A percentile compares a stretch with the other conserved stretches of the same genome.
phyloP scores from a whole-genome alignment of 306 rosid genomes.

The Cercis canadensis region DNA sequence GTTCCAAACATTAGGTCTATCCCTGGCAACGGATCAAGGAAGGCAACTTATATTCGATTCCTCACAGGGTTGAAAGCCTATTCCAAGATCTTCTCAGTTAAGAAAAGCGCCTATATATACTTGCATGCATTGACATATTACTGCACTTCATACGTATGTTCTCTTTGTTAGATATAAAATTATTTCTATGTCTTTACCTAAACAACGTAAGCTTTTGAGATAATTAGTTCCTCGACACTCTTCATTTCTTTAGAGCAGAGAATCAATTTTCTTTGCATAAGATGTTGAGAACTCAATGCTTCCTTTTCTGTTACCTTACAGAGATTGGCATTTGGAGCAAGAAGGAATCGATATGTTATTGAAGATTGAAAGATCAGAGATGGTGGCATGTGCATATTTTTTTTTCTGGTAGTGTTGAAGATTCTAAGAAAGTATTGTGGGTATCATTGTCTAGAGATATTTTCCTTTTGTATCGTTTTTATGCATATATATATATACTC shows the following conservation, averaged over 20 bases:
- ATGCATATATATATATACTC: no score
- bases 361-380: constrained; percentile 68
- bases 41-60: constrained; percentile 84
- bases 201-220: no score
- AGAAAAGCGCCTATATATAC: constrained; percentile 26
- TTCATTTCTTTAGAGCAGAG: neutral
- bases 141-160: no score
- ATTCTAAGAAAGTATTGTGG: no score
- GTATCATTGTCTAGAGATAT: no score
- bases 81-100: constrained; percentile 92
- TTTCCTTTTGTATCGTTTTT: no score
- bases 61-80: constrained; percentile 94
- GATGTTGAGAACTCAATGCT: constrained; percentile 19
- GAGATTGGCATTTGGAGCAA: constrained; percentile 95
- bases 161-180: neutral
- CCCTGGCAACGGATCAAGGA: constrained; percentile 66
- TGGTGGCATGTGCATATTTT: constrained; percentile 25
- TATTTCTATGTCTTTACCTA: no score
- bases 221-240: neutral
- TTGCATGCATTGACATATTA: neutral
- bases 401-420: neutral
- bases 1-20: constrained; percentile 86
- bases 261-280: constrained; percentile 1
- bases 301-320: constrained; percentile 43
- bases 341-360: constrained; percentile 78